Percentiles rank a stretch among this genome's conserved stretches.
Conservation (phyloP, 495 filamentous ascomycete genomes). For the Podospora appendiculata region DNA sequence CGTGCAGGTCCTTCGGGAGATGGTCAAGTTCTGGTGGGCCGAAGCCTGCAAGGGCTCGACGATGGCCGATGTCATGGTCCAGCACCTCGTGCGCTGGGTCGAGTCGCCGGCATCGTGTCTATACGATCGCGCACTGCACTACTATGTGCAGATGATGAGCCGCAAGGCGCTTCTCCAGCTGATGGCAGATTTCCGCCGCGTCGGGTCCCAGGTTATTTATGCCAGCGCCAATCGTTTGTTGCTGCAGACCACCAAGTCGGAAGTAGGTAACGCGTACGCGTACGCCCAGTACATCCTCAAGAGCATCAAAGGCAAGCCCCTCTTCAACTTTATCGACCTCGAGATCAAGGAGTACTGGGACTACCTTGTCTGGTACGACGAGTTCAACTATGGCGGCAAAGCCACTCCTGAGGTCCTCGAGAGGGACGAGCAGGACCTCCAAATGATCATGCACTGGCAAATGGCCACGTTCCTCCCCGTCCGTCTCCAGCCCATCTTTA, state of each 20-base stretch:
- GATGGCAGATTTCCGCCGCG: constrained; percentile 92
- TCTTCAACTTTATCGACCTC: constrained; percentile 95
- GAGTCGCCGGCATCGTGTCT: constrained; percentile 86
- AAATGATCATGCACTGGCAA: constrained; percentile 98
- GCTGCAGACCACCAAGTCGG: constrained; percentile 91
- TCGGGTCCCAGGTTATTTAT: constrained; percentile 89
- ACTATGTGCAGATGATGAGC: constrained; percentile 98
- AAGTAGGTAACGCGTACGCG: constrained; percentile 94
- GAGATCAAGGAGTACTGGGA: constrained; percentile 99
- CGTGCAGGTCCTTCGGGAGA: constrained; percentile 82
- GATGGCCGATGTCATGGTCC: constrained; percentile 97
- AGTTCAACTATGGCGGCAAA: constrained; percentile 96
- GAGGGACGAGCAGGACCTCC: constrained; percentile 72
- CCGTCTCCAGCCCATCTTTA: constrained; percentile 75
- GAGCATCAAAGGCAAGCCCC: constrained; percentile 86
- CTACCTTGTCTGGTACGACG: constrained; percentile 98
- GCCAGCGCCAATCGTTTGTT: constrained; percentile 83
- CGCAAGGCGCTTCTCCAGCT: constrained; percentile 92
- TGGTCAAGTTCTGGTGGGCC: constrained; percentile 98
- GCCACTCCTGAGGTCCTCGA: constrained; percentile 80
- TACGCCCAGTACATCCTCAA: constrained; percentile 97
- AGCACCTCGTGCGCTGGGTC: constrained; percentile 95
- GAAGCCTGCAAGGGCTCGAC: constrained; percentile 85
- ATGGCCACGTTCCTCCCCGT: constrained; percentile 78
- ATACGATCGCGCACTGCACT: constrained; percentile 91